These are phyloP conservation scores for Cryptococcus sp. DNA, from an alignment of 1,284 basidiomycete genomes.

Conservation along the genomic window DNA sequence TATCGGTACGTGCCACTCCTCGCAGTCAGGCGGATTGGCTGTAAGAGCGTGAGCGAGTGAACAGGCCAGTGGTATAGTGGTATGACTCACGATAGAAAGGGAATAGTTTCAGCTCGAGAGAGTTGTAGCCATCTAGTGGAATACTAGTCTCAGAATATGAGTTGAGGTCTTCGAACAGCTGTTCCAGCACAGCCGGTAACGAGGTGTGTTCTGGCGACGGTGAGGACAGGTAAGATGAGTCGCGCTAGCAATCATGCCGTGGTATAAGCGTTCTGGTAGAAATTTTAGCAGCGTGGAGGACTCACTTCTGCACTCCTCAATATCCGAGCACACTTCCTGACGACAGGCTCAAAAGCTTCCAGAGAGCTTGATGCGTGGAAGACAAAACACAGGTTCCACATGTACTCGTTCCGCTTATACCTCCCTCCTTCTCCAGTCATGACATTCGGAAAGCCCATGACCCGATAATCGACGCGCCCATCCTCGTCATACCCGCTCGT, in stretches of 20 bases:
- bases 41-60: not conserved
- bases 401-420: conserved; percentile 84
- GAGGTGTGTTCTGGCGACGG: conserved; percentile 65
- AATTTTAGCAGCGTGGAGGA: not conserved
- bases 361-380: conserved; percentile 85
- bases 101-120: conserved; percentile 91
- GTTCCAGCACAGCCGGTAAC: conserved; percentile 86
- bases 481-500: conserved; percentile 53
- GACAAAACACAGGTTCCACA: conserved; percentile 95
- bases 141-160: conserved; percentile 95
- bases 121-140: conserved; percentile 81
- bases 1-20: conserved; percentile 95
- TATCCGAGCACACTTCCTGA: conserved; percentile 89
- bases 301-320: conserved; percentile 82
- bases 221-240: conserved; percentile 82
- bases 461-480: conserved; percentile 59
- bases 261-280: not conserved
- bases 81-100: conserved; percentile 72
- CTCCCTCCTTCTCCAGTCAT: conserved; percentile 59
- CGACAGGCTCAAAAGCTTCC: conserved; percentile 92
- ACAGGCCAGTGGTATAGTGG: not conserved
- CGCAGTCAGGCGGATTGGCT: conserved; percentile 81
- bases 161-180: conserved; percentile 95
- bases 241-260: conserved; percentile 62
- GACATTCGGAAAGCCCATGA: conserved; percentile 85